phyloP scores from a whole-genome alignment of 352 stramenopile species.

The Salisapilia sapeloensis region DNA sequence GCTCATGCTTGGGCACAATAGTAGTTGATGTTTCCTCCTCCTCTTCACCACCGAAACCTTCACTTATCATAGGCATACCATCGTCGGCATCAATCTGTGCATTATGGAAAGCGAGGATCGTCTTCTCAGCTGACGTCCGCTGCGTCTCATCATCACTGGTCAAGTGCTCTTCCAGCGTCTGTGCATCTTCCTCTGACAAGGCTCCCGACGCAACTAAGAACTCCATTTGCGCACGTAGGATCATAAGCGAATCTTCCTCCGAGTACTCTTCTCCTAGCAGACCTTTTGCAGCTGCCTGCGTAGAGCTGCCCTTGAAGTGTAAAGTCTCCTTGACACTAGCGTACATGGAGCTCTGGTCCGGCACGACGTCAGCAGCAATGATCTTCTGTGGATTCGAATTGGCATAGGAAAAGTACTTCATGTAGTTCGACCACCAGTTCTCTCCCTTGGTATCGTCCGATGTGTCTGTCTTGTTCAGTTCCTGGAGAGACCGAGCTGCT shows the following conservation, averaged over 20 bases:
- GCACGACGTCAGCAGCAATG: conserved; percentile 1
- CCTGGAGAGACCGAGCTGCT: conserved; percentile 38
- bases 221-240: conserved; percentile 60
- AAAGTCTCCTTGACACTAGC: conserved; percentile 12
- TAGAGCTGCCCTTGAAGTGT: no score
- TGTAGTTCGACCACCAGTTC: conserved; percentile 59
- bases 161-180: conserved; percentile 45
- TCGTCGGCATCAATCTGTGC: conserved; percentile 16
- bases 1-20: no score
- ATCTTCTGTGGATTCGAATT: conserved; percentile 11
- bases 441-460: conserved; percentile 20
- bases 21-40: conserved; percentile 1
- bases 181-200: conserved; percentile 47
- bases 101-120: conserved; percentile 41
- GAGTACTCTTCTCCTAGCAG: neutral
- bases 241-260: conserved; percentile 9
- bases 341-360: conserved; percentile 11
- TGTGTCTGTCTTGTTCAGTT: conserved; percentile 40
- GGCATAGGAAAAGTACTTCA: conserved; percentile 12
- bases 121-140: conserved; percentile 30
- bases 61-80: conserved; percentile 11
- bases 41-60: conserved; percentile 11
- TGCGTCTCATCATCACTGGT: conserved; percentile 24
- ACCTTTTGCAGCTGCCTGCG: neutral
- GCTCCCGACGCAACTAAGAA: conserved; percentile 47